Evolutionary conservation across 108 stramenopile species (phyloP).

Genomic region (Fragilariopsis cylindrus): DNA sequence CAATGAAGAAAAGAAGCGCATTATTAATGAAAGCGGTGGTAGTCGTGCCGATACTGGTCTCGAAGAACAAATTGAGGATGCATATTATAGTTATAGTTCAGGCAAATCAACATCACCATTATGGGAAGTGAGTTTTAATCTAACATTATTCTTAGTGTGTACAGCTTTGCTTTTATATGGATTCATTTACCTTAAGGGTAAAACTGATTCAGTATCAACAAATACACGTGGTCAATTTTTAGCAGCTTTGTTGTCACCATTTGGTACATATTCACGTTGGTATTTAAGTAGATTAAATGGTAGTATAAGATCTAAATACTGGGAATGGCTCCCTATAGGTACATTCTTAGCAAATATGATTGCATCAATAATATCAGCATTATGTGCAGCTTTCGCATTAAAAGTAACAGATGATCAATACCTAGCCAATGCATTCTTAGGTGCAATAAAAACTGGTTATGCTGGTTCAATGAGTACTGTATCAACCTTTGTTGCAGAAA

Average conservation of each 20-base stretch:
- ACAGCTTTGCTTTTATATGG: neutral
- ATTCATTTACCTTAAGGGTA: neutral
- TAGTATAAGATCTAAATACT: conserved; percentile 3
- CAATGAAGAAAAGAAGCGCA: neutral
- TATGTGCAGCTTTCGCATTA: conserved; percentile 23
- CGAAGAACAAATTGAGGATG: neutral
- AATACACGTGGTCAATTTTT: conserved; percentile 25
- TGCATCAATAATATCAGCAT: conserved; percentile 46
- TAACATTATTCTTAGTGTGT: neutral
- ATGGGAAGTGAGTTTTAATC: neutral
- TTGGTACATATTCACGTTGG: conserved; percentile 65
- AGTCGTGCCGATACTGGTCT: neutral
- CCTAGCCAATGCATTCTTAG: conserved; percentile 9
- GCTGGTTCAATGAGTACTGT: conserved; percentile 77
- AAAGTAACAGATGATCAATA: neutral
- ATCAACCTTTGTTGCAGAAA: conserved; percentile 71
- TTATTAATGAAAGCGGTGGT: neutral
- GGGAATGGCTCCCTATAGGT: conserved; percentile 62
- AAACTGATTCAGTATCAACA: neutral
- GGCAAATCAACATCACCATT: neutral
- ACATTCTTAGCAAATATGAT: conserved; percentile 63
- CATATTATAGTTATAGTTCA: neutral
- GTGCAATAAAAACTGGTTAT: conserved; percentile 48
- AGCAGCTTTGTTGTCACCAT: conserved; percentile 50
- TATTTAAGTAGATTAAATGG: conserved; percentile 54